Evolutionary conservation across 1,284 basidiomycete genomes (phyloP).

Genomic region (Boletus semigastroideus): DNA sequence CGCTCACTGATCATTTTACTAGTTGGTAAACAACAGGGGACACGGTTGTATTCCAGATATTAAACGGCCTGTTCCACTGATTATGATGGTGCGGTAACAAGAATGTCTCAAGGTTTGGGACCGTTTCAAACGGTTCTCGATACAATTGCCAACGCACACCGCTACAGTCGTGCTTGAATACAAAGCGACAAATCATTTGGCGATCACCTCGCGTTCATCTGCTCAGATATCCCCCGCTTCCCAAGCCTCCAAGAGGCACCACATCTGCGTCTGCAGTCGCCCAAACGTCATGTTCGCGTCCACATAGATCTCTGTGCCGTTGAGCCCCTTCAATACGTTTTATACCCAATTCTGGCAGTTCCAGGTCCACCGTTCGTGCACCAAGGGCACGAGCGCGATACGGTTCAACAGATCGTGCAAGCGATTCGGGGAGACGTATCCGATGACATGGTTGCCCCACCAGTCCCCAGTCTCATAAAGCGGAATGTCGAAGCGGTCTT

Average conservation of each 20-base stretch:
- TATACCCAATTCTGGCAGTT: slow-evolving; percentile 21
- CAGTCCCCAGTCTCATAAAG: slow-evolving; percentile 5
- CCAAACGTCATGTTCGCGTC: slow-evolving; percentile 13
- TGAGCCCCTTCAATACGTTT: slow-evolving; percentile 7
- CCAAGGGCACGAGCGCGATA: slow-evolving; percentile 12
- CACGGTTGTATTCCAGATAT: no score
- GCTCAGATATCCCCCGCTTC: slow-evolving; percentile 15
- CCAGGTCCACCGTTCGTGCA: slow-evolving; percentile 7
- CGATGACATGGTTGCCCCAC: slow-evolving; percentile 16
- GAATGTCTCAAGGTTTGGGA: no score
- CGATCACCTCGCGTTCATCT: no score
- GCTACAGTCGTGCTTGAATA: background rate
- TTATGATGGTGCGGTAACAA: no score
- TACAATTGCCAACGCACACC: no score
- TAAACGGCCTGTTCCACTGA: no score
- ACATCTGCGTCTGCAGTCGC: slow-evolving; percentile 13
- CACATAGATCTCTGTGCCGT: slow-evolving; percentile 1
- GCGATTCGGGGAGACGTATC: slow-evolving; percentile 13
- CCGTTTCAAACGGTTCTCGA: no score
- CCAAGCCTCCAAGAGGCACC: slow-evolving; percentile 17
- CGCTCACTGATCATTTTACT: no score
- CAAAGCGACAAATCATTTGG: background rate
- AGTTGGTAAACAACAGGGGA: no score
- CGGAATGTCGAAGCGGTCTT: slow-evolving; percentile 14
- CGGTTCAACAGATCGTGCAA: slow-evolving; percentile 9